phyloP scores from a whole-genome alignment of 1,284 basidiomycete genomes.

The Puccinia novopanici region DNA sequence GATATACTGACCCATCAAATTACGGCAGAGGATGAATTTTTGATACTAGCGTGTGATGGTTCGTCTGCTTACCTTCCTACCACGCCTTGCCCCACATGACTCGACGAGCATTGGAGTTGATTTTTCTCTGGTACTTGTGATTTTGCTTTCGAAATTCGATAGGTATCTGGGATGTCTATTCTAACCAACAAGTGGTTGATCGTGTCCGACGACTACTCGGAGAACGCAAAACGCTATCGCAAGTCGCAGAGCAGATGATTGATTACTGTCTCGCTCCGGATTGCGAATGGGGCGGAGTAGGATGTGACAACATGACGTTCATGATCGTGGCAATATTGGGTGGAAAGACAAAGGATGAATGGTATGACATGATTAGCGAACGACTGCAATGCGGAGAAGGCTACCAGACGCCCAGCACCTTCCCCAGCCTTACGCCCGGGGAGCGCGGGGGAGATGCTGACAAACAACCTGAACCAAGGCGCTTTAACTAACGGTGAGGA shows the following conservation, averaged over 20 bases:
- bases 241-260: constrained; percentile 87
- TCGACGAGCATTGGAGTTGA: background rate
- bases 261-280: constrained; percentile 92
- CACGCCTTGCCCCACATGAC: background rate
- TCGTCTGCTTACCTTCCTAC: constrained; percentile 55
- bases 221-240: constrained; percentile 73
- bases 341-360: constrained; percentile 84
- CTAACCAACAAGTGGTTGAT: constrained; percentile 89
- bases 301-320: constrained; percentile 99
- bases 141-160: constrained; percentile 40
- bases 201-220: constrained; percentile 81
- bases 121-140: background rate
- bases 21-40: constrained; percentile 88
- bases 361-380: constrained; percentile 87
- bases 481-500: background rate
- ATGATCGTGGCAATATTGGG: constrained; percentile 84
- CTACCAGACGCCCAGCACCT: constrained; percentile 69
- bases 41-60: constrained; percentile 96
- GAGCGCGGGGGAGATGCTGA: constrained; percentile 4
- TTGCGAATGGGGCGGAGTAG: constrained; percentile 87
- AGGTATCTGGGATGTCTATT: constrained; percentile 99
- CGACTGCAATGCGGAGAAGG: constrained; percentile 75
- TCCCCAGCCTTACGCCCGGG: constrained; percentile 66
- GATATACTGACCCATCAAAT: constrained; percentile 81
- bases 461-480: background rate